Evolutionary conservation across 345 rosid species (phyloP).

Genomic region (Angophora floribunda): DNA sequence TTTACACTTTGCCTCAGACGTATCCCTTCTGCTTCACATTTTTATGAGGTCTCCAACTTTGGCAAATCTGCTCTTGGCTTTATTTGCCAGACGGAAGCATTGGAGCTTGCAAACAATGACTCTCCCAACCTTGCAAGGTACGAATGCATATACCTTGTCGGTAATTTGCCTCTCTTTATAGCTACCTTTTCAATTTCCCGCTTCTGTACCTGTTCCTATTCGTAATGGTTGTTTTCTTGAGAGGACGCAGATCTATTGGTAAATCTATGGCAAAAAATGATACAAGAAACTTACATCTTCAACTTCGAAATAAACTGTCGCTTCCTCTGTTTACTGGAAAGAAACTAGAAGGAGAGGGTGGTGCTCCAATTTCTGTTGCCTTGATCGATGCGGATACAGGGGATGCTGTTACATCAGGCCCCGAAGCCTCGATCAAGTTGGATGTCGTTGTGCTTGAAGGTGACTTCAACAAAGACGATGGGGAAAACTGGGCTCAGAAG

Average conservation of each 20-base stretch:
- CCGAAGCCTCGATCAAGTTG: neutral
- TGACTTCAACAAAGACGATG: neutral
- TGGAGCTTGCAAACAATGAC: neutral
- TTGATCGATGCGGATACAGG: neutral
- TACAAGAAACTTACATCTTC: neutral
- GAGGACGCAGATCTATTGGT: neutral
- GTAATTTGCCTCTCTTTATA: neutral
- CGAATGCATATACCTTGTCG: neutral
- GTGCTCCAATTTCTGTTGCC: neutral
- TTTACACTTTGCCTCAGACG: neutral
- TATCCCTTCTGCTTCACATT: neutral
- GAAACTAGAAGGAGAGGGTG: neutral
- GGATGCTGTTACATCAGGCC: neutral
- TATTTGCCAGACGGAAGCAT: neutral
- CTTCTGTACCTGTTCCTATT: neutral
- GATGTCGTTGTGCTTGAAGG: neutral
- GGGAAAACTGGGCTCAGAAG: neutral
- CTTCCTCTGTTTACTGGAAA: neutral
- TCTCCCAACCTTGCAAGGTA: neutral
- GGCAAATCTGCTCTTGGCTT: neutral
- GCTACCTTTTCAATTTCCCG: neutral
- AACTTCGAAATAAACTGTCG: neutral
- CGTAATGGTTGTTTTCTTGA: neutral
- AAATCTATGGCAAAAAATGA: neutral
- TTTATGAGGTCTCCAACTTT: neutral